Conservation (phyloP, 805 yeast species). For the Wickerhamia fluorescens region DNA sequence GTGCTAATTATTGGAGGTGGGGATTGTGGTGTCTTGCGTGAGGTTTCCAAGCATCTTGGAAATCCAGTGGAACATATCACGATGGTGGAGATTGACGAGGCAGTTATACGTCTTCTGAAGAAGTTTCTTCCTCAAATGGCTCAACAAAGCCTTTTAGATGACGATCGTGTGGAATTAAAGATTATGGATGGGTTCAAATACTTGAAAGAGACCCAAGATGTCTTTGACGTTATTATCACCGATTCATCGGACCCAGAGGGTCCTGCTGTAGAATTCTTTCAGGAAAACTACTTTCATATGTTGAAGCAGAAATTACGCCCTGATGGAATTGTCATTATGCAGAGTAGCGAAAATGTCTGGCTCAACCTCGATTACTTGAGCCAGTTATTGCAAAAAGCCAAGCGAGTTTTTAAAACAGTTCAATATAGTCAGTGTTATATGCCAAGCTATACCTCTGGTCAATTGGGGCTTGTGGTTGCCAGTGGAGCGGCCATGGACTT, state of each 20-base stretch:
- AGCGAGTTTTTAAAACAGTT: slow-evolving; percentile 52
- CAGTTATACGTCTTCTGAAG: slow-evolving; percentile 66
- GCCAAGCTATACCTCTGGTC: slow-evolving; percentile 87
- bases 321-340: slow-evolving; percentile 71
- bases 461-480: slow-evolving; percentile 72
- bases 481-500: slow-evolving; percentile 48
- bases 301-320: slow-evolving; percentile 55
- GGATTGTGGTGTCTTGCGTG: slow-evolving; percentile 91
- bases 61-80: slow-evolving; percentile 55
- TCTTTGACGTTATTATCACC: slow-evolving; percentile 79
- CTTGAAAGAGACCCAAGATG: slow-evolving; percentile 41
- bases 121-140: slow-evolving; percentile 78
- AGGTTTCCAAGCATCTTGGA: slow-evolving; percentile 63
- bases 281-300: slow-evolving; percentile 65
- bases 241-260: slow-evolving; percentile 96
- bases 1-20: slow-evolving; percentile 94
- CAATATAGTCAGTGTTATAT: slow-evolving; percentile 72
- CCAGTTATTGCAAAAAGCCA: slow-evolving; percentile 41
- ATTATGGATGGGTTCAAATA: slow-evolving; percentile 82
- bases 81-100: slow-evolving; percentile 83
- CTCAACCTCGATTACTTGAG: slow-evolving; percentile 49
- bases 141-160: slow-evolving; percentile 38
- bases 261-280: slow-evolving; percentile 88
- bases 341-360: slow-evolving; percentile 73
- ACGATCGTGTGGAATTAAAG: slow-evolving; percentile 59